Percentiles rank a stretch among this genome's conserved stretches.
Evolutionary conservation across 208 protist species (phyloP).

Genomic region (Wallacemonas rigidus): DNA sequence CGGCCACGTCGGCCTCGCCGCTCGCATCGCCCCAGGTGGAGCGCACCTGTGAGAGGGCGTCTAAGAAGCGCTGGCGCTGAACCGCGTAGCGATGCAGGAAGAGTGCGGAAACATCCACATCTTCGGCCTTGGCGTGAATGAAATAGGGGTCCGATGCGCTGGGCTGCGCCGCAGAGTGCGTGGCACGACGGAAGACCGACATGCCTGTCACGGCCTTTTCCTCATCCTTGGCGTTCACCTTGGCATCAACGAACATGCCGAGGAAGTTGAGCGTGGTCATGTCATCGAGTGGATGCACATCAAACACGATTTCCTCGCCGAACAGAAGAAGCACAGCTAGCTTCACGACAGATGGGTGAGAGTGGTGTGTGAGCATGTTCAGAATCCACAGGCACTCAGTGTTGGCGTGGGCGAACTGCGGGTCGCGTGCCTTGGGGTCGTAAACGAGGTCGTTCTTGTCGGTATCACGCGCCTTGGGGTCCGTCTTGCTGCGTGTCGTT

Average conservation of each 20-base stretch:
- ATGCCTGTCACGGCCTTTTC: conserved; percentile 44
- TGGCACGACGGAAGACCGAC: conserved; percentile 76
- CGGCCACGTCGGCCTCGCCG: conserved; percentile 78
- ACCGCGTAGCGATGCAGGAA: conserved; percentile 92
- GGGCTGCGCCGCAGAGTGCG: conserved; percentile 69
- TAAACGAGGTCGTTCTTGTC: conserved; percentile 39
- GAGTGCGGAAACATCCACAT: conserved; percentile 84
- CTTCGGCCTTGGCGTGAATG: conserved; percentile 75
- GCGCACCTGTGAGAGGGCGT: conserved; percentile 77
- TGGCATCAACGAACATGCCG: conserved; percentile 90
- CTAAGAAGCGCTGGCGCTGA: conserved; percentile 85
- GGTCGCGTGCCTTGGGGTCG: conserved; percentile 85
- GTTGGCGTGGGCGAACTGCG: conserved; percentile 78
- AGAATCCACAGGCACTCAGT: conserved; percentile 83
- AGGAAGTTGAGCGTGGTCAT: conserved; percentile 88
- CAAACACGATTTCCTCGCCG: conserved; percentile 87
- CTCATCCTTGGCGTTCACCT: conserved; percentile 42
- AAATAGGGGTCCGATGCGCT: conserved; percentile 90
- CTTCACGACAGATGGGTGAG: conserved; percentile 89
- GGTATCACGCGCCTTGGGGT: background rate
- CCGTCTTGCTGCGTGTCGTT: background rate
- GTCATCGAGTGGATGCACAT: conserved; percentile 90
- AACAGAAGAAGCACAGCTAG: conserved; percentile 86
- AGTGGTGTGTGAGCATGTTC: conserved; percentile 77
- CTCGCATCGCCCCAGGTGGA: conserved; percentile 86